Evolutionary conservation across 352 stramenopile genomes (phyloP).

Genomic region (Pythium graminicola): DNA sequence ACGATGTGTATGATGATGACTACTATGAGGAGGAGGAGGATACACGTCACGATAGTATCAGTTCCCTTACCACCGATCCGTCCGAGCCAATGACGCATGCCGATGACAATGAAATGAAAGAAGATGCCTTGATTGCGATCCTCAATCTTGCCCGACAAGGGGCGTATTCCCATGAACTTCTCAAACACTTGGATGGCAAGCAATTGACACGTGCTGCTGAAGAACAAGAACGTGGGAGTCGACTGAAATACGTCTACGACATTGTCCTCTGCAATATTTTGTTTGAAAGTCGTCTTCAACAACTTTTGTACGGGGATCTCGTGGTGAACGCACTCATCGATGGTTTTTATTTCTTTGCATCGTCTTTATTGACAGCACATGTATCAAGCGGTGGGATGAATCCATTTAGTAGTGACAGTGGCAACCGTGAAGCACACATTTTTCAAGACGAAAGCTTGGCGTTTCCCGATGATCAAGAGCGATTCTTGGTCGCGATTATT

Average conservation of each 20-base stretch:
- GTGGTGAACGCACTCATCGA: constrained; percentile 44
- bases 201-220: constrained; percentile 37
- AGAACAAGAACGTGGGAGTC: constrained; percentile 24
- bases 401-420: constrained; percentile 5
- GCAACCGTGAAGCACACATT: constrained; percentile 14
- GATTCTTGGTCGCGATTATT: constrained; percentile 62
- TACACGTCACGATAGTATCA: background rate
- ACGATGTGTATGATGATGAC: constrained; percentile 5
- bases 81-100: background rate
- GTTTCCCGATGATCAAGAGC: constrained; percentile 54
- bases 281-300: constrained; percentile 59
- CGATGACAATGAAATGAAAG: constrained; percentile 40
- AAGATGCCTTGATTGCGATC: constrained; percentile 58
- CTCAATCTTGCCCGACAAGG: constrained; percentile 55
- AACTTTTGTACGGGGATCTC: constrained; percentile 53
- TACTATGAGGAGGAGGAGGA: constrained; percentile 4
- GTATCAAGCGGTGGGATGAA: background rate
- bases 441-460: constrained; percentile 39
- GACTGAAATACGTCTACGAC: constrained; percentile 54
- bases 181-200: constrained; percentile 53
- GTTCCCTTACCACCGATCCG: background rate
- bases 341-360: constrained; percentile 46
- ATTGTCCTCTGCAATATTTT: constrained; percentile 61
- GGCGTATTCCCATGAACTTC: constrained; percentile 39
- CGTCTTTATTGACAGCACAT: background rate